A percentile compares a stretch with the other conserved stretches of the same genome.
Evolutionary conservation across 1,284 basidiomycete genomes (phyloP).

Genomic region (Austroboletus novae-zelandiae): DNA sequence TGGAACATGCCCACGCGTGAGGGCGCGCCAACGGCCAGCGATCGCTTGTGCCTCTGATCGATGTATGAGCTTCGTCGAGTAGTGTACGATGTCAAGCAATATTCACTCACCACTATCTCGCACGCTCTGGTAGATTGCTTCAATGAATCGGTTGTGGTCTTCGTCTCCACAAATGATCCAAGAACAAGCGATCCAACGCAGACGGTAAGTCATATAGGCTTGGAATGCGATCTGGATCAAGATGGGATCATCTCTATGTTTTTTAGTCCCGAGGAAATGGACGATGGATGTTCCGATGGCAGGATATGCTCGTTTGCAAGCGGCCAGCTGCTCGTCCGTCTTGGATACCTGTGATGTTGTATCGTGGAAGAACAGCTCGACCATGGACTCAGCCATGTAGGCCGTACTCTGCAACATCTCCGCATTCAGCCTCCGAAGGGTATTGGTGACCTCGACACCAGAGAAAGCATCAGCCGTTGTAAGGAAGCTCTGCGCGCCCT

Average conservation of each 20-base stretch:
- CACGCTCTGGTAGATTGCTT: slow-evolving; percentile 27
- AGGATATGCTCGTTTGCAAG: slow-evolving; percentile 22
- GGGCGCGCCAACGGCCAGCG: slow-evolving; percentile 31
- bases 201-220: slow-evolving; percentile 26
- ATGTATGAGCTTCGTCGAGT: not conserved
- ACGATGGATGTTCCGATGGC: slow-evolving; percentile 22
- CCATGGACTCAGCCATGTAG: slow-evolving; percentile 35
- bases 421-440: slow-evolving; percentile 34
- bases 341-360: slow-evolving; percentile 2
- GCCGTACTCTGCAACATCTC: slow-evolving; percentile 37
- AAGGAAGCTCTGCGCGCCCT: slow-evolving; percentile 37
- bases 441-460: slow-evolving; percentile 32
- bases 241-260: slow-evolving; percentile 32
- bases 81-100: not conserved
- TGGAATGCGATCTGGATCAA: slow-evolving; percentile 35
- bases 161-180: slow-evolving; percentile 33
- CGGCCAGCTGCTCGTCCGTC: slow-evolving; percentile 24
- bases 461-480: slow-evolving; percentile 31
- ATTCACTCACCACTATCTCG: slow-evolving; percentile 20
- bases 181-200: slow-evolving; percentile 29
- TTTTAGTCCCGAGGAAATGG: slow-evolving; percentile 29
- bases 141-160: slow-evolving; percentile 21
- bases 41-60: slow-evolving; percentile 32
- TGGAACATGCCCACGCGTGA: slow-evolving; percentile 30
- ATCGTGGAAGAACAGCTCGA: slow-evolving; percentile 28